A percentile compares a stretch with the other conserved stretches of the same genome.
Evolutionary conservation across 305 asterid species (phyloP).

Genomic region (Solanum aculeatissimum): DNA sequence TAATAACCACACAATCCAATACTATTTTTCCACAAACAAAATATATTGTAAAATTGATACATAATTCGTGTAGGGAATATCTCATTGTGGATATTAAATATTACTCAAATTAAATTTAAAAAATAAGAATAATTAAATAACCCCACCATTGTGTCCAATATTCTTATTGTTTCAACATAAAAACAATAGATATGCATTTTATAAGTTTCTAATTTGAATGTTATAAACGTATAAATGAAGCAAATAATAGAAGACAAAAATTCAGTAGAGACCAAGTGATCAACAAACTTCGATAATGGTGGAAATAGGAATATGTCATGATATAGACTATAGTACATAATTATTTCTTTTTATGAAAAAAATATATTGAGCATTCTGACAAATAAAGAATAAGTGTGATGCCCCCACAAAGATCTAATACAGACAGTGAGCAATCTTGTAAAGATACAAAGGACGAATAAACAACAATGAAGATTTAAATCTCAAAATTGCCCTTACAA

Average conservation of each 20-base stretch:
- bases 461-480: background rate
- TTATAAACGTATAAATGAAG: background rate
- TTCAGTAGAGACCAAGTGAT: background rate
- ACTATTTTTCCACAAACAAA: background rate
- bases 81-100: background rate
- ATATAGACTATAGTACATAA: background rate
- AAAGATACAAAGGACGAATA: slow-evolving; percentile 3
- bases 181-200: background rate
- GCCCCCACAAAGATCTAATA: slow-evolving; percentile 8
- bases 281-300: background rate
- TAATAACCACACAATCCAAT: too few relatives aligned
- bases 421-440: slow-evolving; percentile 1
- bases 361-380: background rate
- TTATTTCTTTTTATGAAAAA: background rate
- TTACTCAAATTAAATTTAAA: too few relatives aligned
- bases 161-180: background rate
- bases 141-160: background rate
- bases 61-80: background rate
- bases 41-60: background rate
- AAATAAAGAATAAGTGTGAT: background rate
- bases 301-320: background rate
- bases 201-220: background rate
- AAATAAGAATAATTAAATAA: too few relatives aligned
- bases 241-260: background rate
- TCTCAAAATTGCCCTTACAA: background rate